phyloP scores from a whole-genome alignment of 176 grass and related monocot species.

The bread wheat (Triticum aestivum) region DNA sequence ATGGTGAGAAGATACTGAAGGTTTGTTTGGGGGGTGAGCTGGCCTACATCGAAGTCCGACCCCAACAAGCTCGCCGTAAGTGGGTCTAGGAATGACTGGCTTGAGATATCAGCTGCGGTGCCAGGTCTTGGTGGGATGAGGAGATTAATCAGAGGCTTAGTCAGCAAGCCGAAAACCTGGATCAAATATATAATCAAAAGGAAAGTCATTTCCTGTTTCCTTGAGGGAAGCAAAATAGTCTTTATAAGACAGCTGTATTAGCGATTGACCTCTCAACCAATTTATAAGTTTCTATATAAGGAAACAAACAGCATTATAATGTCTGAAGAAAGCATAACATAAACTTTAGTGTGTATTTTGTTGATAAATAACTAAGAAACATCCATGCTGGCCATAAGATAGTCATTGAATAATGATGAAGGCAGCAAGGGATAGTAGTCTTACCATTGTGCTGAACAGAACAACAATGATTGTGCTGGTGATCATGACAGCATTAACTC shows the following conservation, averaged over 20 bases:
- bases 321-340: background rate
- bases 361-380: background rate
- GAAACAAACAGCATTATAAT: constrained; percentile 17
- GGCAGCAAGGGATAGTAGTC: background rate
- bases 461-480: constrained; percentile 95
- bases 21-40: constrained; percentile 41
- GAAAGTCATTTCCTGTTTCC: background rate
- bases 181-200: constrained; percentile 43
- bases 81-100: constrained; percentile 55
- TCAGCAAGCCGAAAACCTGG: constrained; percentile 86
- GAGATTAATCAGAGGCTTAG: constrained; percentile 70
- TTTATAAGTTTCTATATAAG: constrained; percentile 10
- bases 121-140: constrained; percentile 59
- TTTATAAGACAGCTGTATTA: background rate
- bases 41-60: constrained; percentile 44
- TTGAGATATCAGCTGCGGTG: constrained; percentile 46
- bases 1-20: constrained; percentile 57
- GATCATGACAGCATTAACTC: constrained; percentile 84
- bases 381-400: background rate
- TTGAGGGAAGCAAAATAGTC: background rate
- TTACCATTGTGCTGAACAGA: constrained; percentile 97
- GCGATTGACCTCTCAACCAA: background rate
- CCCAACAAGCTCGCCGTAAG: constrained; percentile 61
- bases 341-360: background rate
- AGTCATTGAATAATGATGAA: constrained; percentile 12